Conservation (phyloP, 306 rosid genomes). For the Vigna unguiculata region DNA sequence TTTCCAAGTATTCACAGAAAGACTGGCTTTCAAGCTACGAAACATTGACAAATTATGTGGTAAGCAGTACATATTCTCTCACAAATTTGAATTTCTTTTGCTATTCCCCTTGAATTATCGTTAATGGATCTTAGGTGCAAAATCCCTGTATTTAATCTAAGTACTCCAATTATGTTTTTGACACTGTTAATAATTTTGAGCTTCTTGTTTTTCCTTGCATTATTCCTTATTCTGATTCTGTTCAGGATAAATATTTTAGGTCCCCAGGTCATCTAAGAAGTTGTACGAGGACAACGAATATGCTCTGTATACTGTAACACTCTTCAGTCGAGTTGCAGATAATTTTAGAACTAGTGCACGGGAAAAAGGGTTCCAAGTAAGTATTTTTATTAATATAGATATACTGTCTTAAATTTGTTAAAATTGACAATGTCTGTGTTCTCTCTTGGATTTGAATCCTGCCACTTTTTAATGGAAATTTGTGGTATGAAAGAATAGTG, state of each 20-base stretch:
- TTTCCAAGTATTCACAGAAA: conserved; percentile 92
- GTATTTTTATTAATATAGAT: conserved; percentile 38
- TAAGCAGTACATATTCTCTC: conserved; percentile 44
- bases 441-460: conserved; percentile 1
- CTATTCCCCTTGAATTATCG: conserved; percentile 27
- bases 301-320: conserved; percentile 90
- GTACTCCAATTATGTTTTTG: conserved; percentile 33
- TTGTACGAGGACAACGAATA: conserved; percentile 91
- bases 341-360: conserved; percentile 87
- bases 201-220: not conserved
- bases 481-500: conserved; percentile 22
- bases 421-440: conserved; percentile 11
- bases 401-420: conserved; percentile 31
- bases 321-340: conserved; percentile 86
- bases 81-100: conserved; percentile 30
- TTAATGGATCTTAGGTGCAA: conserved; percentile 37
- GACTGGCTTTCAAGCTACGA: conserved; percentile 95
- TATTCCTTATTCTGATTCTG: conserved; percentile 27
- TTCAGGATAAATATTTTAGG: conserved; percentile 66
- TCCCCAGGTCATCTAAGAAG: conserved; percentile 89
- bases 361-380: conserved; percentile 90
- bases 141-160: conserved; percentile 29
- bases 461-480: not conserved
- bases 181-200: conserved; percentile 37
- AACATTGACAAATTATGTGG: conserved; percentile 89